Conservation (phyloP, 345 rosid genomes). For the Camelina neglecta region DNA sequence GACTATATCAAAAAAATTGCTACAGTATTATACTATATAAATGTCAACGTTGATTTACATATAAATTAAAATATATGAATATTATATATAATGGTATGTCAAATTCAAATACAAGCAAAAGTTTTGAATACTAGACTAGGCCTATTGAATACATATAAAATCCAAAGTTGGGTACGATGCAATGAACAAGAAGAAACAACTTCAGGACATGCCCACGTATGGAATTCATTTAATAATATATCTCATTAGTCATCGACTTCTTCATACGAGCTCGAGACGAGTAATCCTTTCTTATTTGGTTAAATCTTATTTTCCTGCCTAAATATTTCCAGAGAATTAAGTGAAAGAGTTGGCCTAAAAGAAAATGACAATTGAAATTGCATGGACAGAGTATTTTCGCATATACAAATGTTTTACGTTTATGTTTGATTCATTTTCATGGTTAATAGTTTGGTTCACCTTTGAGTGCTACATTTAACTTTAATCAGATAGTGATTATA, state of each 20-base stretch:
- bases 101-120: not conserved
- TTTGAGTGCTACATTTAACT: not conserved
- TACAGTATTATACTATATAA: not conserved
- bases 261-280: slow-evolving; percentile 9
- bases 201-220: slow-evolving; percentile 17
- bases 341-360: not conserved
- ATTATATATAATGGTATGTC: not conserved
- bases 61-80: not conserved
- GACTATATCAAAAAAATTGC: too few species aligned
- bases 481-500: not conserved
- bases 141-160: not conserved
- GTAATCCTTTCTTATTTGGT: not conserved
- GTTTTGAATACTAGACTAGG: not conserved
- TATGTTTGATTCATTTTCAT: slow-evolving; percentile 3
- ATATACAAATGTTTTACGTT: not conserved
- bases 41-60: slow-evolving; percentile 1
- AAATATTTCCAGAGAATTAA: not conserved
- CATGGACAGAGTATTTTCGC: not conserved
- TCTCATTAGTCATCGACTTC: slow-evolving; percentile 14
- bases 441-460: slow-evolving; percentile 1
- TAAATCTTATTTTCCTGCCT: not conserved
- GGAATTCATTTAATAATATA: not conserved
- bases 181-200: slow-evolving; percentile 13
- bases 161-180: slow-evolving; percentile 13
- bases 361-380: not conserved